phyloP scores from a whole-genome alignment of 495 filamentous ascomycete species.

The Aspergillus biplanus region DNA sequence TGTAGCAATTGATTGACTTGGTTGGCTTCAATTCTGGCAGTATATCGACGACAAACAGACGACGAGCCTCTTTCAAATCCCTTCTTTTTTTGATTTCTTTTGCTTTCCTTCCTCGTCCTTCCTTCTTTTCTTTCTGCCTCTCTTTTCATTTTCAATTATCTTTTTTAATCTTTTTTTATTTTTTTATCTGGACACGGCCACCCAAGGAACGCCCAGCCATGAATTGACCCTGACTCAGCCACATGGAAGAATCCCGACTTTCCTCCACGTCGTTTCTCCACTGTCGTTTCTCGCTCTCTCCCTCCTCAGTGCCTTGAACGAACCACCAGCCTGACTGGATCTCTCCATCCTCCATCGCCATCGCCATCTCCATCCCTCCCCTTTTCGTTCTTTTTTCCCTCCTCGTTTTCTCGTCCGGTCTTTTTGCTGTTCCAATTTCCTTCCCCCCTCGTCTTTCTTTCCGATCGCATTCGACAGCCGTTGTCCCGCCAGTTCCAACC shows the following conservation, averaged over 20 bases:
- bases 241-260: conserved; percentile 14
- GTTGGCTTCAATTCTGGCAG: too few relatives aligned
- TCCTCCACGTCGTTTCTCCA: conserved; percentile 13
- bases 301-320: not conserved
- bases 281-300: conserved; percentile 1
- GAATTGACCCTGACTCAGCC: conserved; percentile 19
- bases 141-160: too few relatives aligned
- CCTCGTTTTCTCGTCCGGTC: conserved; percentile 6
- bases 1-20: too few relatives aligned
- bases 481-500: not conserved
- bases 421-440: conserved; percentile 2
- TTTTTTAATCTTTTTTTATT: too few relatives aligned
- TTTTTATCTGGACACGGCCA: too few relatives aligned
- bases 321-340: conserved; percentile 4
- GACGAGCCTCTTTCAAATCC: too few relatives aligned
- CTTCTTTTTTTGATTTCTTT: too few relatives aligned
- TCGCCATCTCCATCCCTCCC: conserved; percentile 15
- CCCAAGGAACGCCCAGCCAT: not conserved
- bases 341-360: conserved; percentile 13
- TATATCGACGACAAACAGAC: too few relatives aligned
- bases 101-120: too few relatives aligned
- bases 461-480: not conserved
- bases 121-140: too few relatives aligned
- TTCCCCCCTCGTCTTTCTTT: conserved; percentile 24
- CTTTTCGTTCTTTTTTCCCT: not conserved